Evolutionary conservation across 176 grass and related monocot species (phyloP).

Genomic region (Secale cereale): DNA sequence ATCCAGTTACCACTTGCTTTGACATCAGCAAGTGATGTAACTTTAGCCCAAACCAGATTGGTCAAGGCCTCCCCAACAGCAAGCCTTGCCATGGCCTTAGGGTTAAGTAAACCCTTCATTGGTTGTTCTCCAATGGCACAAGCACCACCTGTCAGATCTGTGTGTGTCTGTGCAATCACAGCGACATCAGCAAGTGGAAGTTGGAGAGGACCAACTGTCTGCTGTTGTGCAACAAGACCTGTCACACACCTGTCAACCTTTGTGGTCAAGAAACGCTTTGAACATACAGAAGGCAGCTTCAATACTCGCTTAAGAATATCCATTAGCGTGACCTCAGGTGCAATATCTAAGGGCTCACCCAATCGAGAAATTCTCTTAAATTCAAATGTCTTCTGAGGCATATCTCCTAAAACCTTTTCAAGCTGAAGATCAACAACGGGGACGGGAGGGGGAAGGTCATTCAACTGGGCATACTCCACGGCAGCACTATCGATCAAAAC

Average conservation of each 20-base stretch:
- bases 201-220: slow-evolving; percentile 81
- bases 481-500: slow-evolving; percentile 76
- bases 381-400: slow-evolving; percentile 88
- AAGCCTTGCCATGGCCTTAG: slow-evolving; percentile 82
- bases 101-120: slow-evolving; percentile 78
- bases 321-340: slow-evolving; percentile 65
- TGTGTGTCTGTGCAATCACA: slow-evolving; percentile 88
- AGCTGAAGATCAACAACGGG: slow-evolving; percentile 78
- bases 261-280: slow-evolving; percentile 89
- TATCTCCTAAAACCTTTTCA: slow-evolving; percentile 93
- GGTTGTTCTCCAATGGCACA: slow-evolving; percentile 88
- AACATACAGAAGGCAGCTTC: slow-evolving; percentile 74
- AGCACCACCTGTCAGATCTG: slow-evolving; percentile 76
- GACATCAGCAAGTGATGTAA: slow-evolving; percentile 70
- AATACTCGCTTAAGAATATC: slow-evolving; percentile 77
- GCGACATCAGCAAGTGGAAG: slow-evolving; percentile 83
- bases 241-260: slow-evolving; percentile 97
- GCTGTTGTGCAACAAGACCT: slow-evolving; percentile 86
- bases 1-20: slow-evolving; percentile 98
- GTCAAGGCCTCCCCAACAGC: slow-evolving; percentile 85
- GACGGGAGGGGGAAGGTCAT: slow-evolving; percentile 44
- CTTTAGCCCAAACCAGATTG: slow-evolving; percentile 93
- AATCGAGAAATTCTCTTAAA: slow-evolving; percentile 48
- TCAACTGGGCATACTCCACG: slow-evolving; percentile 51
- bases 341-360: slow-evolving; percentile 68